Conservation (phyloP, 2,329 filamentous ascomycete species). For the Alternaria sp. region DNA sequence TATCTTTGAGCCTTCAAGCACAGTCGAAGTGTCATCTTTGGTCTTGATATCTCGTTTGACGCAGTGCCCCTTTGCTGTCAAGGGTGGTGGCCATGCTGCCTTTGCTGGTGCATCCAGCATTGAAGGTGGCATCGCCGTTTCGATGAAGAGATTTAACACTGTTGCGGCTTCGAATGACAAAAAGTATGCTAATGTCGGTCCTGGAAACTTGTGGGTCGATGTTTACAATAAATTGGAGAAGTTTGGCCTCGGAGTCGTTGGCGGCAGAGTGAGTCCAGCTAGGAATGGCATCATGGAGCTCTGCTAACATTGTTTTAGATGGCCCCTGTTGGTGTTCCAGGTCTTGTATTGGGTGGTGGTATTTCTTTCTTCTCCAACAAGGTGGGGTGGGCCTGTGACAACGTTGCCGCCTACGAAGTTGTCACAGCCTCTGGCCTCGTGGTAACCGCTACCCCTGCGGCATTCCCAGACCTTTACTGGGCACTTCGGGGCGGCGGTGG, state of each 20-base stretch:
- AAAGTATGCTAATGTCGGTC: conserved; percentile 37
- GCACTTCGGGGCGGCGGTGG: conserved; percentile 47
- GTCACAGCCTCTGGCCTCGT: conserved; percentile 53
- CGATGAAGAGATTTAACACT: conserved; percentile 46
- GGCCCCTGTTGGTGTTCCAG: conserved; percentile 42
- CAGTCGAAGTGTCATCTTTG: conserved; percentile 29
- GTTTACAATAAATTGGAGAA: conserved; percentile 44
- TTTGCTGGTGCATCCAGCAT: conserved; percentile 55
- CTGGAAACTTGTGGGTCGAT: conserved; percentile 48
- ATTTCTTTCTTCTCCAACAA: conserved; percentile 36
- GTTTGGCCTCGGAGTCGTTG: conserved; percentile 39
- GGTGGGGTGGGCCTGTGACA: conserved; percentile 39
- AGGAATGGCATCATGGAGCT: conserved; percentile 21
- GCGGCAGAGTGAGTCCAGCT: conserved; percentile 40
- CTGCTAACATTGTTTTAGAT: conserved; percentile 20
- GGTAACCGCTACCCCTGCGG: conserved; percentile 40
- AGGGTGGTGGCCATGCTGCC: conserved; percentile 56
- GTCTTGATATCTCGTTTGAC: conserved; percentile 34
- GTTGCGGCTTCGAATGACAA: conserved; percentile 37
- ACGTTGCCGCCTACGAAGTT: conserved; percentile 36
- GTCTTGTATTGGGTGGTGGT: conserved; percentile 43
- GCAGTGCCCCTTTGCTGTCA: conserved; percentile 54
- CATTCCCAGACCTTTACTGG: conserved; percentile 48
- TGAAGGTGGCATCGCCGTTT: conserved; percentile 55
- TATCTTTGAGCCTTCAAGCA: conserved; percentile 37